Percentiles rank a stretch among this genome's conserved stretches.
These are phyloP conservation scores for Plasmodium reichenowi DNA, from an alignment of 169 alveolate genomes.

Conservation along the genomic window DNA sequence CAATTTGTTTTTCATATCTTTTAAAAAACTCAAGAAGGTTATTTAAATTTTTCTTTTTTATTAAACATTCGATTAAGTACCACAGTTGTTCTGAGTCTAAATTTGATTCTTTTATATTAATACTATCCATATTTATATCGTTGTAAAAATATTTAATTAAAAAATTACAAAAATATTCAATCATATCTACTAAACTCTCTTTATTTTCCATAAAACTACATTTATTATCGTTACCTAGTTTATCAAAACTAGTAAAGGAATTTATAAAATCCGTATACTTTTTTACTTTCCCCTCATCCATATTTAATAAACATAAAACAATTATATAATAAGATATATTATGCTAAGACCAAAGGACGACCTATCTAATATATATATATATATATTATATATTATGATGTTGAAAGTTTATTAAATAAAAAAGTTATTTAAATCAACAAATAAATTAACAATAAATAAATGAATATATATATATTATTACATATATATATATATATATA, in stretches of 20 bases:
- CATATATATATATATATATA: too few species aligned
- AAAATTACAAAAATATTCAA: constrained; percentile 50
- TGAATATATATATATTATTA: too few species aligned
- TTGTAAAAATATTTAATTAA: constrained; percentile 34
- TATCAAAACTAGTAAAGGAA: neutral
- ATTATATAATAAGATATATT: neutral
- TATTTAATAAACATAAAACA: neutral
- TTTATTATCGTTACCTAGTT: too few species aligned
- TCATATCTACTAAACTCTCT: constrained; percentile 39
- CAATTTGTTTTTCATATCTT: constrained; percentile 12
- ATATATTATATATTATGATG: neutral
- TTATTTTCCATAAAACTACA: neutral
- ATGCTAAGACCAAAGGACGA: neutral
- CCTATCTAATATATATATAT: neutral
- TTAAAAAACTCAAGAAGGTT: constrained; percentile 22
- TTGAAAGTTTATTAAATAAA: too few species aligned
- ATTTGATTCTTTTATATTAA: constrained; percentile 18
- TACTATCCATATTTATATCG: constrained; percentile 11
- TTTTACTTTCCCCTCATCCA: constrained; percentile 31
- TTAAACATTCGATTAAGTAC: constrained; percentile 59
- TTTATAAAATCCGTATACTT: constrained; percentile 37
- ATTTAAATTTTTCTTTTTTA: constrained; percentile 35
- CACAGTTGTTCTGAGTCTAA: constrained; percentile 57
- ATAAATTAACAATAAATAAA: too few species aligned
- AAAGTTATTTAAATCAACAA: too few species aligned